Base-by-base conservation (phyloP, 192 early-diverging fungal genomes). In the Phycomyces blakesleeanus region DNA sequence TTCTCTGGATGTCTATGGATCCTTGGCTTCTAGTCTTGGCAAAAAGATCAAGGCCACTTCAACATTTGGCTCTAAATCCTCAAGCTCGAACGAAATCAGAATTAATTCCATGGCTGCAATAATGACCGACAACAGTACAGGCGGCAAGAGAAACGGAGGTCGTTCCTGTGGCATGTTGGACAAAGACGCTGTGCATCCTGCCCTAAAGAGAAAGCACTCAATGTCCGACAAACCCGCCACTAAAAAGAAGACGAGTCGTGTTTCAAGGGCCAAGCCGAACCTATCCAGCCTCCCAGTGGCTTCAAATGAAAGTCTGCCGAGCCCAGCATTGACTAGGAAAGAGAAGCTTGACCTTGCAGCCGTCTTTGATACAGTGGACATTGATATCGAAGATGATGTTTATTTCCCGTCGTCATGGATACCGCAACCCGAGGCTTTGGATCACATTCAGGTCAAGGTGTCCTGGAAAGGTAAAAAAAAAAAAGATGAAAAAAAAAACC, bases 391-490 rank as follows among this genome's bases (percentile, higher is more conserved):
- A 14, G 68, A 69, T 34, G 37, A 51, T 37, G 39, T 41, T 22
- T 34, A 57, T 5, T 69, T 57, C 34, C 61, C 68, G 25, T 14
- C 29, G 6, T 38, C 42, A 38, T 69, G 68, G 68, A 39, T 63
- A 52, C 68, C 68, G n/a, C 38, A 37, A 14, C 50, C 27, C 18
- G 56, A 62, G 37, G 61, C 49, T 25, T 51, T 69, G 22, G 55
- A 69, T 69, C 15, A 15, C 15, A 56, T 63, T 26, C 67, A 42
- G 20, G 60, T 69, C 22, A 69, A 69, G 27, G 61, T 69, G 20
- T 49, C 38, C 49, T 69, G 68, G 68, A 69, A 69, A 63, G 68
- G 68, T 69, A 63, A 63, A 57, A n/a, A n/a, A 18, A 47, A 47
- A 47, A n/a, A 47, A 14, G 18, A 18, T 6, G 11, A 47, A n/a